Conservation (phyloP, 176 grass and related monocot genomes). For the Saccharum spontaneum region DNA sequence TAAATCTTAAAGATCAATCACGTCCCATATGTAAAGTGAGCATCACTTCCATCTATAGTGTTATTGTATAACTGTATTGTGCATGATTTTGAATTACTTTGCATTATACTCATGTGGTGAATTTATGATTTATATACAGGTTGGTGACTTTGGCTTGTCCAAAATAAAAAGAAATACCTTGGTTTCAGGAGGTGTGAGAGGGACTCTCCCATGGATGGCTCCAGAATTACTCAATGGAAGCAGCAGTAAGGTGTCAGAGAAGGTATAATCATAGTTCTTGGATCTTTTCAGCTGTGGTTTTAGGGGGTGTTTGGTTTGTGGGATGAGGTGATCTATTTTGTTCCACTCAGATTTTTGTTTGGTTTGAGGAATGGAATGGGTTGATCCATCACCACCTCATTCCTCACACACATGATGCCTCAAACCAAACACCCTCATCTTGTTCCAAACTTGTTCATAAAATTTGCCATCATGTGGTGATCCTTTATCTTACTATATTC, state of each 20-base stretch:
- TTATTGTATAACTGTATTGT: constrained; percentile 10
- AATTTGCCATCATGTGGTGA: background rate
- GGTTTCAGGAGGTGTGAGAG: constrained; percentile 94
- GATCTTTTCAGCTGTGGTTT: background rate
- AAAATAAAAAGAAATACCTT: constrained; percentile 93
- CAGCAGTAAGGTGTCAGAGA: constrained; percentile 89
- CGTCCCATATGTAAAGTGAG: constrained; percentile 87
- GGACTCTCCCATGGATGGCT: constrained; percentile 88
- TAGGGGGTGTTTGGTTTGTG: background rate
- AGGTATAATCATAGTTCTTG: constrained; percentile 49
- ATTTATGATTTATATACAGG: constrained; percentile 44
- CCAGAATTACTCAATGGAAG: constrained; percentile 88
- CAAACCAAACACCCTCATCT: background rate
- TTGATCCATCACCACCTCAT: background rate
- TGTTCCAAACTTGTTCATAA: background rate
- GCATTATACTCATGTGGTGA: background rate
- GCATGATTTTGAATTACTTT: constrained; percentile 25
- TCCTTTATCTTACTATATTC: background rate
- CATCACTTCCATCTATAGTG: constrained; percentile 9
- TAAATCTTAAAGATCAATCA: constrained; percentile 94
- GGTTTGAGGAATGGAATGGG: no score
- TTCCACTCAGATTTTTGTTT: background rate
- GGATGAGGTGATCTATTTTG: background rate
- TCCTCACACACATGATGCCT: background rate
- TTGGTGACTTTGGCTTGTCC: constrained; percentile 92